Conservation (phyloP, 2,329 filamentous ascomycete genomes). For the Microdochium trichocladiopsis region DNA sequence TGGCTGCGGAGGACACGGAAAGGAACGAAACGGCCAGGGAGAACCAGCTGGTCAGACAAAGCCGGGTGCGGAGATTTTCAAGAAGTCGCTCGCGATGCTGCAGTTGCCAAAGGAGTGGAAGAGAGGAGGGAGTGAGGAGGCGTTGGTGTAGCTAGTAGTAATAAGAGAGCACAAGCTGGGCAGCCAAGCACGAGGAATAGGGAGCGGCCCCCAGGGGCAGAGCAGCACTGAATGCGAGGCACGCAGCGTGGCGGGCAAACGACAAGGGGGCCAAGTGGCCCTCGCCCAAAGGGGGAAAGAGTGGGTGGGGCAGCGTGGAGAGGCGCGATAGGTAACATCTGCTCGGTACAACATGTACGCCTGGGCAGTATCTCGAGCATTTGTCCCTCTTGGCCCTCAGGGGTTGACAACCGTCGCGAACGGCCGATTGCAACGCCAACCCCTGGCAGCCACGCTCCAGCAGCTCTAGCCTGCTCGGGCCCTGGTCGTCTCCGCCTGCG, state of each 20-base stretch:
- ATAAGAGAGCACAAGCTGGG: too few species aligned
- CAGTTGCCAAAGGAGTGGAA: too few species aligned
- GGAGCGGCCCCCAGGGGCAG: too few species aligned
- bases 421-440: background rate
- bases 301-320: background rate
- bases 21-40: background rate
- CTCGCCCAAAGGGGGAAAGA: background rate
- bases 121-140: too few species aligned
- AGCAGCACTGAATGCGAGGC: too few species aligned
- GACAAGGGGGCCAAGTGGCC: background rate
- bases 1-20: background rate
- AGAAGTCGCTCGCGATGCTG: background rate
- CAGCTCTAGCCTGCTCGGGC: background rate
- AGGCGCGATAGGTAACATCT: too few species aligned
- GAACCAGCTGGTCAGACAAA: background rate
- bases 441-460: background rate
- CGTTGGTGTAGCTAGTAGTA: too few species aligned
- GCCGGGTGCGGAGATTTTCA: background rate
- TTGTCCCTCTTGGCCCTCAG: too few species aligned
- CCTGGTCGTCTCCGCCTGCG: background rate
- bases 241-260: too few species aligned
- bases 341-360: too few species aligned
- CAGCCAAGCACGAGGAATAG: too few species aligned
- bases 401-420: background rate
- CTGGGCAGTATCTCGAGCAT: too few species aligned